Evolutionary conservation across 768 basidiomycete species (phyloP), one percentile per base, ranked within the genome.

Genomic region (Cystofilobasidium capitatum): DNA sequence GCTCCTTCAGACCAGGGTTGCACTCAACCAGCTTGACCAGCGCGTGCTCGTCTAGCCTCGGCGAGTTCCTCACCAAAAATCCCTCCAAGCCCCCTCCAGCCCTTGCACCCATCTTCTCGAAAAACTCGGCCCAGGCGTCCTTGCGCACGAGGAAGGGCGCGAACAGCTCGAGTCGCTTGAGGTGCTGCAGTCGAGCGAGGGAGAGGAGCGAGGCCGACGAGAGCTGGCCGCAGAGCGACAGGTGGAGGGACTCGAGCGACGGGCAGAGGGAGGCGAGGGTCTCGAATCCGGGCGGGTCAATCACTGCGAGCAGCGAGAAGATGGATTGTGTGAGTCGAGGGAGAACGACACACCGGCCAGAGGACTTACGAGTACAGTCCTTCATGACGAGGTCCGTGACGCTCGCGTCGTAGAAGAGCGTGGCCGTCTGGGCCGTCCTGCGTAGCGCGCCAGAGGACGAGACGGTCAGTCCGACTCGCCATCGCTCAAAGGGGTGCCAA

Each of bases 161-260:
- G 16, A 89, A 83, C 20, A 99, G 86, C 75, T 87, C 86, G 17
- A 99, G 72, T 39, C 83, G 83, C 6, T 78, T 82, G 45, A 99
- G 83, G 17, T 83, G 75, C 1, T 84, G 85, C 36, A 99, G 81
- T 6, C 77, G 80, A 47, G 81, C 81, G 82, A 89, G 88, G 7
- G 66, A 54, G 22, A 65, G 62, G 24, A 79, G 31, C 0, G 74
- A 71, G 24, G 75, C 70, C 14, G 31, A 82, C 62, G 87, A 82
- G 67, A 98, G 81, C 39, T 86, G 84, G 5, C 94, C 94, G 70
- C 93, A 97, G 71, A 84, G 85, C 72, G 91, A 87, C 22, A 99
- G 85, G 0, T 86, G 83, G 13, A 99, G 82, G 17, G 79, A 80
- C 0, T 85, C 84, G 35, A 99, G 81, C 72, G 88, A 89, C 0